Percentiles rank a stretch among this genome's conserved stretches.
Conservation (phyloP, 208 protist genomes). For the Acanthamoeba castellanii region DNA sequence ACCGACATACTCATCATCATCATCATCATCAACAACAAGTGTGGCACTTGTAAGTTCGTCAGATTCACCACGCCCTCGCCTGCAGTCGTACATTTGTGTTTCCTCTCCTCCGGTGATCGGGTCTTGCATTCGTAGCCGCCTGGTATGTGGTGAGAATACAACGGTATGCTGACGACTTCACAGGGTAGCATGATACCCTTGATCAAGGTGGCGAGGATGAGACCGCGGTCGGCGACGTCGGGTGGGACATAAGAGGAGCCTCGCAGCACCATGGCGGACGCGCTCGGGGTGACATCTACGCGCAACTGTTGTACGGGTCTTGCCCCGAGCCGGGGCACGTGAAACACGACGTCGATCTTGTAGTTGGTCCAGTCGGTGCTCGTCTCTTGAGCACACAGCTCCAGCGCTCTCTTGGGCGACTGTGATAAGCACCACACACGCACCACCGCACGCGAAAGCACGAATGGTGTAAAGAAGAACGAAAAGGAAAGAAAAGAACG, state of each 20-base stretch:
- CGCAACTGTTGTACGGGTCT: too few species aligned
- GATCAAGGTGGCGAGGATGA: background rate
- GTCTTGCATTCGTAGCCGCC: background rate
- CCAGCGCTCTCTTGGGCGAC: background rate
- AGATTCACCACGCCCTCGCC: too few species aligned
- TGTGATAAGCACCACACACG: too few species aligned
- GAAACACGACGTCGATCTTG: background rate
- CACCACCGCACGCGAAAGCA: background rate
- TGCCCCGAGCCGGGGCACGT: background rate
- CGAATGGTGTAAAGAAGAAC: too few species aligned
- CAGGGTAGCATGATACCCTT: background rate
- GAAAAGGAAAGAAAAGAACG: too few species aligned
- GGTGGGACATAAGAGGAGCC: background rate
- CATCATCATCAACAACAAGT: too few species aligned
- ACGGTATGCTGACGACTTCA: too few species aligned
- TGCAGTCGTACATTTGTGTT: background rate
- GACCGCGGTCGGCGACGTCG: background rate
- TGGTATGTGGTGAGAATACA: background rate
- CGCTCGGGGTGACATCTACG: background rate
- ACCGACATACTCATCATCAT: too few species aligned
- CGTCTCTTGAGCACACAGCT: background rate
- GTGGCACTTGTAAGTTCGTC: too few species aligned
- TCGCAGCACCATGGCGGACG: background rate
- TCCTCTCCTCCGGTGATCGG: background rate
- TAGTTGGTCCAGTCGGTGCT: background rate